Conservation (phyloP, 2,329 filamentous ascomycete species). For the Pseudogymnoascus sp. region DNA sequence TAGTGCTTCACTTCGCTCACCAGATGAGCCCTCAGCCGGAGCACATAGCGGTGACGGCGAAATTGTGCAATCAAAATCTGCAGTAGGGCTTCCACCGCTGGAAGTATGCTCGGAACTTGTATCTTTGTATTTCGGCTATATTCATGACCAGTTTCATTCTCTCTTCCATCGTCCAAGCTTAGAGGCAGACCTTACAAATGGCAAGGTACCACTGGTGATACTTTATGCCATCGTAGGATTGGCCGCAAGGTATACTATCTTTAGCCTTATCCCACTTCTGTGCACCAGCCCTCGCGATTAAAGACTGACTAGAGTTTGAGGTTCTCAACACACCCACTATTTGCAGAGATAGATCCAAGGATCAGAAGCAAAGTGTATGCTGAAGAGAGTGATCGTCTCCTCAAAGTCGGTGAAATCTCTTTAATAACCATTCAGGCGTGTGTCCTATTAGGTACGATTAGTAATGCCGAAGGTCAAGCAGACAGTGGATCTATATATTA, state of each 20-base stretch:
- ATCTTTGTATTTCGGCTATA: conserved; percentile 29
- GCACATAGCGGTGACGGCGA: too few relatives aligned
- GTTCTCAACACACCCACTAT: conserved; percentile 17
- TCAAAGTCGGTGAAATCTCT: conserved; percentile 32
- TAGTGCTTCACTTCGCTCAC: too few relatives aligned
- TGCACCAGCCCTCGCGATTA: background rate
- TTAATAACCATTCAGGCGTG: conserved; percentile 34
- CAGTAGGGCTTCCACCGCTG: too few relatives aligned
- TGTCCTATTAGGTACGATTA: conserved; percentile 31
- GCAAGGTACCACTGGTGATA: conserved; percentile 18
- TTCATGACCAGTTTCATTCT: conserved; percentile 30
- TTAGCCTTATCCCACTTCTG: background rate
- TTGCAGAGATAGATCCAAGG: conserved; percentile 19
- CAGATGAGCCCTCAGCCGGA: too few relatives aligned
- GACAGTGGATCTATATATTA: conserved; percentile 34
- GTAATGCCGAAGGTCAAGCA: conserved; percentile 30
- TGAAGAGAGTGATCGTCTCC: conserved; percentile 20
- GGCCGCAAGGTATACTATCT: conserved; percentile 18
- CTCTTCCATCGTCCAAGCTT: conserved; percentile 28
- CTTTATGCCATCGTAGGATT: conserved; percentile 25
- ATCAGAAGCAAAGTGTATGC: conserved; percentile 20
- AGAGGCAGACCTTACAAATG: conserved; percentile 21
- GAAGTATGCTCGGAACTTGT: conserved; percentile 20
- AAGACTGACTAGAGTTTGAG: conserved; percentile 15
- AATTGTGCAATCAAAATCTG: too few relatives aligned